Evolutionary conservation across 352 stramenopile genomes (phyloP), one percentile per base, ranked within the genome.

Genomic region (Globisporangium spinosum): DNA sequence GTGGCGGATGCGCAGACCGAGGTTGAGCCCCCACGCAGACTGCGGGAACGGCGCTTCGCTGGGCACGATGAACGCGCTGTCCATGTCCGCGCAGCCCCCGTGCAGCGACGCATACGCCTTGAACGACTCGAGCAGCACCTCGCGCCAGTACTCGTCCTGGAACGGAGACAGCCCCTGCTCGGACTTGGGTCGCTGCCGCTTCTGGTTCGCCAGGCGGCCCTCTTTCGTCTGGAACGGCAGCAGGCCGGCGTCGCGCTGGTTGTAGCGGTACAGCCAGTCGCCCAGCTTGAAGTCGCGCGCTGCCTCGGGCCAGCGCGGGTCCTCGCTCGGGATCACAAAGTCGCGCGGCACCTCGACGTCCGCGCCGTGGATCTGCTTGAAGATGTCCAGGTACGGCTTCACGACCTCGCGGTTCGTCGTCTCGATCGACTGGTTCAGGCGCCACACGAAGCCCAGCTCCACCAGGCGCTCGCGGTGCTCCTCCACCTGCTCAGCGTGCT

Each of bases 381-480:
- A 98, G 15, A 97, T 69, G 23, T 73, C 62, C 12, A 90, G 65
- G 55, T 83, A 89, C 17, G 80, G 73, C 32, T 85, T 72, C 25
- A 89, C 82, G 43, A 88, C 74, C 7, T 89, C 79, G 40, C 80
- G 80, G 54, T 83, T 83, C 25, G 72, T 84, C 23, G 73, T 68
- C 27, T 74, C 77, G 3, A 75, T 76, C 13, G 76, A 83, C 59
- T 88, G 74, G 54, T 87, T 78, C n/a, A 89, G 75, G n/a, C 82
- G 86, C 93, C 95, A 98, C 29, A 93, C 77, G 72, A 98, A 98
- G 10, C 93, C 95, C 22, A 98, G 74, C 17, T 86, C 76, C 47
- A 97, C 83, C 27, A 98, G 75, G 23, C 90, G 75, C 2, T 95
- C 74, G 38, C 79, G 89, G 56, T 95, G 76, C 38, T 80, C 71